These are phyloP conservation scores for Lecanosticta acicola DNA, from an alignment of 2,329 filamentous ascomycete species.

Conservation along the genomic window DNA sequence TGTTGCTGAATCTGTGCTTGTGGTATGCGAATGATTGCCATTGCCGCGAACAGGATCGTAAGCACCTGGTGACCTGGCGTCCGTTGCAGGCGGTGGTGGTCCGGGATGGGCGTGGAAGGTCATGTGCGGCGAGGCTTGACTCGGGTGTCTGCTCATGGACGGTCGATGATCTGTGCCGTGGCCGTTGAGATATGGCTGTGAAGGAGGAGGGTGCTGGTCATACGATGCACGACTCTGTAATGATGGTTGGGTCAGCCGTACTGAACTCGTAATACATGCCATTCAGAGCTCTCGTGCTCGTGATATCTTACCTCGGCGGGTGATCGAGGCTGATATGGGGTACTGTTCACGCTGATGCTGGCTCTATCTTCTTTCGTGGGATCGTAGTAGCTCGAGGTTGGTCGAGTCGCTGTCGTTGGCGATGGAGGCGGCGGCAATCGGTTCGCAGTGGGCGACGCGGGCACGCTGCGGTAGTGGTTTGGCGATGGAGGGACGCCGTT, in stretches of 20 bases:
- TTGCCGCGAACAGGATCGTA: conserved; percentile 27
- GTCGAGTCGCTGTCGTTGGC: conserved; percentile 27
- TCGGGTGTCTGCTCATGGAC: conserved; percentile 20
- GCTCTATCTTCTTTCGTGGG: conserved; percentile 43
- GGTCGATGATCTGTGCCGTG: conserved; percentile 17
- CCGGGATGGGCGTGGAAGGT: conserved; percentile 26
- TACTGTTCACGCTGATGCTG: conserved; percentile 34
- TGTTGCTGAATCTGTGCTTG: conserved; percentile 21
- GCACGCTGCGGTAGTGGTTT: conserved; percentile 30
- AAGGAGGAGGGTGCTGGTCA: conserved; percentile 17
- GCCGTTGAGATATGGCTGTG: conserved; percentile 23
- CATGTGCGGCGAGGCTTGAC: conserved; percentile 22
- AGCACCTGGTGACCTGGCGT: conserved; percentile 34
- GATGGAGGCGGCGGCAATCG: conserved; percentile 33
- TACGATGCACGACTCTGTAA: conserved; percentile 19
- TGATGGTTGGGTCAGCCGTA: background rate
- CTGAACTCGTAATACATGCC: background rate
- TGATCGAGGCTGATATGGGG: conserved; percentile 34
- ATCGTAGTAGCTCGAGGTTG: conserved; percentile 46
- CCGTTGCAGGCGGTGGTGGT: conserved; percentile 25
- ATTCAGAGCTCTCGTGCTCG: background rate
- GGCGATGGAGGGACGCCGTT: conserved; percentile 25
- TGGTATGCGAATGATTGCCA: conserved; percentile 25
- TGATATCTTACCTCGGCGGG: conserved; percentile 24
- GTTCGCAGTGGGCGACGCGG: conserved; percentile 31